These are phyloP conservation scores for Parastagonospora avenae DNA, from an alignment of 2,329 filamentous ascomycete species.

Conservation along the genomic window DNA sequence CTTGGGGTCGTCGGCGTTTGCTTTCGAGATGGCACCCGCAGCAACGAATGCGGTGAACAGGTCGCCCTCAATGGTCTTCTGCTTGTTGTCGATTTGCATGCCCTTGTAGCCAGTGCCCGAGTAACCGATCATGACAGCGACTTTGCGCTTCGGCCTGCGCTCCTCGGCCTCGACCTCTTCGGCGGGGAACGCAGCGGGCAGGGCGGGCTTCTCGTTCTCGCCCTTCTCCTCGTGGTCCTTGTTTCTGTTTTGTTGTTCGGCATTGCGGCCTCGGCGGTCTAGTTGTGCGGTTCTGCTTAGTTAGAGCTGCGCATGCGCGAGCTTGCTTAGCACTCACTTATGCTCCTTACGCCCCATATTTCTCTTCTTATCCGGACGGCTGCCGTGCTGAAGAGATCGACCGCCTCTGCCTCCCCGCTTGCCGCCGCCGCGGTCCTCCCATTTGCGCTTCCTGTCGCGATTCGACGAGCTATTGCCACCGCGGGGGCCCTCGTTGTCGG, in stretches of 20 bases:
- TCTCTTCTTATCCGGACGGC: constrained; percentile 62
- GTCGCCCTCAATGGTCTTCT: constrained; percentile 96
- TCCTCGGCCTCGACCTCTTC: constrained; percentile 89
- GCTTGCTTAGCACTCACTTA: constrained; percentile 55
- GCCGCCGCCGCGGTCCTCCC: constrained; percentile 30
- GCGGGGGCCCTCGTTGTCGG: constrained; percentile 21
- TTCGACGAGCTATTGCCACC: constrained; percentile 26
- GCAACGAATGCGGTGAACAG: constrained; percentile 90
- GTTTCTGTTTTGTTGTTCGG: constrained; percentile 46
- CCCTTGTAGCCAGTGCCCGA: constrained; percentile 96
- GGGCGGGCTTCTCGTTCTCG: constrained; percentile 51
- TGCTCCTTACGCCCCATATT: constrained; percentile 71
- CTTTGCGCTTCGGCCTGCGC: constrained; percentile 91
- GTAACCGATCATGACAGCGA: constrained; percentile 93
- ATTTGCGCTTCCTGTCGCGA: constrained; percentile 42
- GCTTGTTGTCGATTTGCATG: constrained; percentile 79
- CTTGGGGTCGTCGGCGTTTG: constrained; percentile 94
- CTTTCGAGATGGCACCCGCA: constrained; percentile 92
- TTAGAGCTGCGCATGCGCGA: constrained; percentile 37
- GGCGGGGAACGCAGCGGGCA: constrained; percentile 65
- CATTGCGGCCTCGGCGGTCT: constrained; percentile 55
- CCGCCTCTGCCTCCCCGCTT: constrained; percentile 40
- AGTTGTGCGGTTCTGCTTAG: constrained; percentile 52
- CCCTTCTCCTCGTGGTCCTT: constrained; percentile 46
- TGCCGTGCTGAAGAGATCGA: constrained; percentile 45